Evolutionary conservation across 805 yeast genomes (phyloP), one percentile per base, ranked within the genome.

Genomic region (Myxozyma neglecta): DNA sequence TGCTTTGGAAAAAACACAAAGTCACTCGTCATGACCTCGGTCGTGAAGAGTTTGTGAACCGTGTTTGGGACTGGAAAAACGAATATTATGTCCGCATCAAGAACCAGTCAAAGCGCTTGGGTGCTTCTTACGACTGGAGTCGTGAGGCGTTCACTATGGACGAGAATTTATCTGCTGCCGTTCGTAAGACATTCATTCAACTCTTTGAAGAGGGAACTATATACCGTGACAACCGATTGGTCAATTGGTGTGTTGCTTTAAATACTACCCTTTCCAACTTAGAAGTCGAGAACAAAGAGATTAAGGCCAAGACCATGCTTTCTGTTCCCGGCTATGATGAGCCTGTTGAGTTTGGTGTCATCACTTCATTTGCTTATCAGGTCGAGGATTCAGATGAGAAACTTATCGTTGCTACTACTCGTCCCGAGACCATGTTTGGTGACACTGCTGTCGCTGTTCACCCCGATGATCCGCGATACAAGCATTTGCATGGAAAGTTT

Each of bases 21-120:
- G 83, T 87, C 74, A 91, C 98, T 56, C 88, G 98, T 79, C 97
- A 94, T 75, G 98, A 94, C 73, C 85, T 84, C 65, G 97, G 97
- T 65, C 89, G 99, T 78, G 97, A 93, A 74, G 86, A 84, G 66
- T 94, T 94, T 70, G 78, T 89, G 60, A 87, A 82, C 43, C 87
- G 88, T 73, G 97, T 94, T 36, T 94, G 98, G 98, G 96, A 90
- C 70, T 94, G 99, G 99, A 94, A 94, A 75, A 96, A 91, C 66
- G 91, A 88, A 64, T 94, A 94, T 79, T 97, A 94, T 70, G 76
- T 75, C 59, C 87, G 88, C 71, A 94, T 94, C 76, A 89, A 89
- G 79, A 74, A 81, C 68, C 99, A 94, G 79, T 84, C 93, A 73
- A 80, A 85, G 75, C 85, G 85, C 65, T 82, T 94, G 73, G 99